Evolutionary conservation across 345 rosid genomes (phyloP).

Genomic region (Syzygium jambos): DNA sequence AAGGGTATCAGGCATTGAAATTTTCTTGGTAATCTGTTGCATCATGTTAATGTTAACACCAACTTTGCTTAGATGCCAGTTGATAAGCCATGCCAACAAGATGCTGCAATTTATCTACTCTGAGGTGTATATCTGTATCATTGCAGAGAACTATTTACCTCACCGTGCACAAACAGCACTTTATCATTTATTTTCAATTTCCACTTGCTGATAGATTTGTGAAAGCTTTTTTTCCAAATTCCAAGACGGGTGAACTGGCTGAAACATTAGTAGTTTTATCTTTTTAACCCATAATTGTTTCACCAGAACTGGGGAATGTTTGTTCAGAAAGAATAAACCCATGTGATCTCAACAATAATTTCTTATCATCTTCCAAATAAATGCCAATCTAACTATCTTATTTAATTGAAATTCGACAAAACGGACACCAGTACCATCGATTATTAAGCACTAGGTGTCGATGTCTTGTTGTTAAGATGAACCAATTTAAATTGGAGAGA

Average conservation of each 20-base stretch:
- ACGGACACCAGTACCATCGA: background rate
- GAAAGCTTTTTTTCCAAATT: background rate
- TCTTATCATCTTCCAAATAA: background rate
- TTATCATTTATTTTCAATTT: background rate
- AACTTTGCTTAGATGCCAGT: background rate
- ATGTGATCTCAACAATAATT: background rate
- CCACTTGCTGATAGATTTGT: background rate
- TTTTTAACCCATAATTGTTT: background rate
- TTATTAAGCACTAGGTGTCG: background rate
- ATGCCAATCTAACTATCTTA: background rate
- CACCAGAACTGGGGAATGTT: background rate
- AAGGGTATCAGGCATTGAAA: background rate
- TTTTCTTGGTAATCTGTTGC: background rate
- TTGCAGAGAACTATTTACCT: background rate
- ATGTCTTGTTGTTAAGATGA: background rate
- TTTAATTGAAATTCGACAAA: background rate
- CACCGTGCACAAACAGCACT: background rate
- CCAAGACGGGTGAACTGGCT: background rate
- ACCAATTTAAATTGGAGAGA: background rate
- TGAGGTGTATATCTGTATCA: background rate
- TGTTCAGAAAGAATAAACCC: background rate
- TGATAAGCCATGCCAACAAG: background rate
- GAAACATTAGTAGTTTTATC: background rate
- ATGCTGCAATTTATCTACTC: background rate
- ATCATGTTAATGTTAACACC: background rate